phyloP scores from a whole-genome alignment of 2,329 filamentous ascomycete genomes.

The Ceratocystis huliohia region DNA sequence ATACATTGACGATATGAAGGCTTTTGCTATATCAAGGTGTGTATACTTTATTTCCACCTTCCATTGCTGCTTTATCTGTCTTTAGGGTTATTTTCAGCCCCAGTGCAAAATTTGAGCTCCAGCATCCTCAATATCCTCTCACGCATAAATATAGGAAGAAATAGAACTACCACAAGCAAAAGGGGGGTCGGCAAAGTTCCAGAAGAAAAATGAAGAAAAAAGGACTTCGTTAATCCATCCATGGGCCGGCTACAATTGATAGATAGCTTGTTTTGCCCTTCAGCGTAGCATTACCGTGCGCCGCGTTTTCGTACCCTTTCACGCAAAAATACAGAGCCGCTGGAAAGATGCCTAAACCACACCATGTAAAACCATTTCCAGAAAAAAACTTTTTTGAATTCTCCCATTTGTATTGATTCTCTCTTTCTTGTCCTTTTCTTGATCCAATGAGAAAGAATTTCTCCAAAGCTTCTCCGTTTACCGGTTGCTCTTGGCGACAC shows the following conservation, averaged over 20 bases:
- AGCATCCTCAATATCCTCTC: too few species aligned
- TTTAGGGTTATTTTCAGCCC: too few species aligned
- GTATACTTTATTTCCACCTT: too few species aligned
- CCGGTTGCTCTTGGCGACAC: slow-evolving; percentile 99
- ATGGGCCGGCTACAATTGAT: slow-evolving; percentile 27
- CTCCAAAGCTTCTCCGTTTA: slow-evolving; percentile 46
- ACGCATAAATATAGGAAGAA: not conserved
- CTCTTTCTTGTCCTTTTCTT: slow-evolving; percentile 21
- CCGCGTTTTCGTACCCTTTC: slow-evolving; percentile 35
- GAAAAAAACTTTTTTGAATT: slow-evolving; percentile 22
- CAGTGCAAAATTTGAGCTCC: too few species aligned
- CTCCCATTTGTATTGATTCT: slow-evolving; percentile 23
- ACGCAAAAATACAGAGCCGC: slow-evolving; percentile 37
- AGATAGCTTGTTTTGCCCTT: slow-evolving; percentile 33
- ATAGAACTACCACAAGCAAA: not conserved
- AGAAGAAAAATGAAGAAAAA: slow-evolving; percentile 18
- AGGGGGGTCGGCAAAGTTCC: not conserved
- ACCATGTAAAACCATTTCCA: slow-evolving; percentile 31
- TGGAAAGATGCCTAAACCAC: slow-evolving; percentile 35
- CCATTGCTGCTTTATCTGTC: too few species aligned
- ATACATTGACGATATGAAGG: too few species aligned
- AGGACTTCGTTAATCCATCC: slow-evolving; percentile 20
- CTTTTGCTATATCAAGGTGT: too few species aligned
- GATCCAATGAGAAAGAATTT: slow-evolving; percentile 29
- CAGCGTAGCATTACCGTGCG: slow-evolving; percentile 32